Evolutionary conservation across 306 rosid genomes (phyloP).

Genomic region (Cucumis melo): DNA sequence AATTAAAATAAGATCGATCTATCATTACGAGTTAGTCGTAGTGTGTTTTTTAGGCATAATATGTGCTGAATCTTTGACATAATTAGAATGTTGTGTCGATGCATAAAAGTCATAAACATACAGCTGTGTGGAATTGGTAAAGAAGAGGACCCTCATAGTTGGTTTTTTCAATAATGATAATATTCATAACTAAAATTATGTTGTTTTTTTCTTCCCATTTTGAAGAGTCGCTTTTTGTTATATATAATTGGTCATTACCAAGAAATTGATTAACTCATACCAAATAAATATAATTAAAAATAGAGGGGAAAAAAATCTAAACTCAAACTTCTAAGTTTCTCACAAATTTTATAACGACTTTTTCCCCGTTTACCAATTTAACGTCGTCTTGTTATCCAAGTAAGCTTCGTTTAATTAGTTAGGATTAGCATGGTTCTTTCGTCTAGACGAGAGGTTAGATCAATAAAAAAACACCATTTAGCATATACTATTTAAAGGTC

Average conservation of each 20-base stretch:
- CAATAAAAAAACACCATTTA: no score
- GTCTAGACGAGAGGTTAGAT: no score
- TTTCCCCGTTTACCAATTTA: no score
- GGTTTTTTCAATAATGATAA: neutral
- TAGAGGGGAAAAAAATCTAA: neutral
- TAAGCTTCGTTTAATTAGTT: no score
- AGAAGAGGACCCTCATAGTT: neutral
- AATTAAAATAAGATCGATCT: no score
- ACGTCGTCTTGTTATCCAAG: no score
- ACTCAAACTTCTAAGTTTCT: neutral
- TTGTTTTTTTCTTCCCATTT: neutral
- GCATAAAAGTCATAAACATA: neutral
- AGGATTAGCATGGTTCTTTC: no score
- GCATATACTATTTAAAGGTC: no score
- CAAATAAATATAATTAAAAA: neutral
- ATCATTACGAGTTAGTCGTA: no score
- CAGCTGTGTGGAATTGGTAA: neutral
- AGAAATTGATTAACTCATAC: neutral
- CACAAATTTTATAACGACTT: no score
- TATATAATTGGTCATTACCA: neutral
- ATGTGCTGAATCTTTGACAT: no score
- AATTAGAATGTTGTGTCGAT: neutral
- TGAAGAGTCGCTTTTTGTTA: neutral
- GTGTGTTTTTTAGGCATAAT: no score
- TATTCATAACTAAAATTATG: neutral